Evolutionary conservation across 176 grass and related monocot species (phyloP).

Genomic region (Carex parvula): DNA sequence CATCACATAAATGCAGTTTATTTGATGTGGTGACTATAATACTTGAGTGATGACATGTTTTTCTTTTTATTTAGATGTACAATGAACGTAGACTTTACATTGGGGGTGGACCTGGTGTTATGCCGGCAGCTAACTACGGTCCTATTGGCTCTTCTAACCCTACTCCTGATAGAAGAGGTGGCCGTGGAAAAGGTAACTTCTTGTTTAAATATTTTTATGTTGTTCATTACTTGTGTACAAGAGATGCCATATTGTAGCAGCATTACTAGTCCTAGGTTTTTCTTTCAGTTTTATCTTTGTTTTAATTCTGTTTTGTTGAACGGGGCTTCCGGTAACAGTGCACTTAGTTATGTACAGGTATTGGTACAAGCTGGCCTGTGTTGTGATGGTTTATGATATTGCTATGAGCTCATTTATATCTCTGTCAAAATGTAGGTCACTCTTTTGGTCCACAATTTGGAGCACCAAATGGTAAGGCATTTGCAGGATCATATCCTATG

Average conservation of each 20-base stretch:
- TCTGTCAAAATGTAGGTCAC: conserved; percentile 41
- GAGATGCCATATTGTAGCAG: background rate
- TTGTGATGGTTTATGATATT: conserved; percentile 7
- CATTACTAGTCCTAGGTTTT: background rate
- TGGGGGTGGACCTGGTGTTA: conserved; percentile 71
- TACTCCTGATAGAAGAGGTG: conserved; percentile 62
- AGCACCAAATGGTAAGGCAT: conserved; percentile 59
- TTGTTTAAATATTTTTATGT: background rate
- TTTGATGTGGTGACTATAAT: background rate
- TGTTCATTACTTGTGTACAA: too few species aligned
- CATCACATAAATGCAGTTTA: background rate
- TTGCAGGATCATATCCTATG: conserved; percentile 67
- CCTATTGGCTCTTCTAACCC: conserved; percentile 40
- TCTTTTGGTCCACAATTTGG: conserved; percentile 69
- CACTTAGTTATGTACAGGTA: background rate
- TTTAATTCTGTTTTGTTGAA: conserved; percentile 4
- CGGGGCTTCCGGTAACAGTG: background rate
- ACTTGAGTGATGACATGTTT: background rate
- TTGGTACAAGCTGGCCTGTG: background rate
- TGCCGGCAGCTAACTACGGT: conserved; percentile 51
- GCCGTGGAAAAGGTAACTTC: conserved; percentile 65
- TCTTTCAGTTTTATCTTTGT: background rate
- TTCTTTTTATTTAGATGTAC: conserved; percentile 63
- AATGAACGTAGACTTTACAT: conserved; percentile 82
- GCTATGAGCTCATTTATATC: background rate